Base-by-base conservation (phyloP, 2,329 filamentous ascomycete species). In the Talaromyces sp. region DNA sequence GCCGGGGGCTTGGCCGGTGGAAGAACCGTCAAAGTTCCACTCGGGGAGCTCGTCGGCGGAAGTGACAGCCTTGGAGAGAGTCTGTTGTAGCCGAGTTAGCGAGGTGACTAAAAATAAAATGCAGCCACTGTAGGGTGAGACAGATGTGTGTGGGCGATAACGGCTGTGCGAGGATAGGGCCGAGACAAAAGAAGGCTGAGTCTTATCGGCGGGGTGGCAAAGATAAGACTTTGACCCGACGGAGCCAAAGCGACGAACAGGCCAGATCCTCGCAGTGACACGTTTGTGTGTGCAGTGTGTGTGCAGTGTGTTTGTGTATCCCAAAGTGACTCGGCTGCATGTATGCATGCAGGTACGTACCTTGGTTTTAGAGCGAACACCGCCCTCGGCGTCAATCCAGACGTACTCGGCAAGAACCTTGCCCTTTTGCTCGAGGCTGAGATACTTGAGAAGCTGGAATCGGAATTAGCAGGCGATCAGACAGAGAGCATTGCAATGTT, bases 321-420 rank as follows among this genome's bases (percentile, higher is more conserved):
- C 3, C 43, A 19, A 46, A 24, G 19, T 9, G 9, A 21, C n/a
- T n/a, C 24, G n/a, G 43, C n/a, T 46, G 43, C 43, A 46, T 46
- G 8, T n/a, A 21, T 43, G 1, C 17, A 46, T 24, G 43, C 43
- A 46, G 43, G 12, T 24, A 46, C 43, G 43, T 83, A 97, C 93
- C 85, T 92, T 95, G 74, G 90, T 93, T 84, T 97, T 99, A 76
- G 92, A 96, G 72, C 94, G 92, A 69, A 90, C 85, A 72, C 89
- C 88, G 75, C 92, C 92, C 66, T 81, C 79, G 66, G 89, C 83
- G 74, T 97, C 92, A 75, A 97, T 89, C 93, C 93, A 97, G 83
- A 97, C 87, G 81, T 97, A 97, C 82, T 97, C 93, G 74, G 92
- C 93, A 79, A 96, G 94, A 74, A 95, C 83, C 70, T 81, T 82